Evolutionary conservation across 1,139 yeast species (phyloP).

Genomic region (Neolecta irregularis): DNA sequence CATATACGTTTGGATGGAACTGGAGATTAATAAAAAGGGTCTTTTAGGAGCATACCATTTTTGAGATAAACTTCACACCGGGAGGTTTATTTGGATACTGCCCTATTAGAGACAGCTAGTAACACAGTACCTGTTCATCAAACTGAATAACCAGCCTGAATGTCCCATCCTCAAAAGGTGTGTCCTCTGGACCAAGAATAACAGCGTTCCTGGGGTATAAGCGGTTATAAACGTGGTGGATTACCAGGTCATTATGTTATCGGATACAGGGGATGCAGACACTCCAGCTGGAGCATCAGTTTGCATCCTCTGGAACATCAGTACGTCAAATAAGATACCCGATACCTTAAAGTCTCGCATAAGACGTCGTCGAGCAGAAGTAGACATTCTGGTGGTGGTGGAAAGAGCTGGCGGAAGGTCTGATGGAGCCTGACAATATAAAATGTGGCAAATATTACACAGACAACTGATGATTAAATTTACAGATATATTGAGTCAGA

Average conservation of each 20-base stretch:
- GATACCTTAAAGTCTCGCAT: conserved; percentile 93
- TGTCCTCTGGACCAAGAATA: conserved; percentile 92
- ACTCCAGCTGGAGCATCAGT: conserved; percentile 98
- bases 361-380: conserved; percentile 93
- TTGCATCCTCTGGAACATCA: conserved; percentile 56
- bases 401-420: no score
- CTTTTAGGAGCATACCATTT: conserved; percentile 34
- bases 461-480: no score
- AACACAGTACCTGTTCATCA: conserved; percentile 44
- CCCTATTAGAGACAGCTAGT: background rate
- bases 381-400: no score
- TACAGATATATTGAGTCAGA: no score
- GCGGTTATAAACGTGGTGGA: conserved; percentile 13
- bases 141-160: conserved; percentile 74
- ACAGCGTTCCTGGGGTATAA: conserved; percentile 59
- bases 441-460: no score
- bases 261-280: conserved; percentile 92
- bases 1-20: conserved; percentile 94
- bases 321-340: conserved; percentile 10
- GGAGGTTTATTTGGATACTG: conserved; percentile 95
- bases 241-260: conserved; percentile 84
- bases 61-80: conserved; percentile 70
- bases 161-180: conserved; percentile 97
- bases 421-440: no score
- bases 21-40: background rate